A percentile compares a stretch with the other conserved stretches of the same genome.
phyloP scores from a whole-genome alignment of 805 yeast genomes.

The Ogataea populi-albae region DNA sequence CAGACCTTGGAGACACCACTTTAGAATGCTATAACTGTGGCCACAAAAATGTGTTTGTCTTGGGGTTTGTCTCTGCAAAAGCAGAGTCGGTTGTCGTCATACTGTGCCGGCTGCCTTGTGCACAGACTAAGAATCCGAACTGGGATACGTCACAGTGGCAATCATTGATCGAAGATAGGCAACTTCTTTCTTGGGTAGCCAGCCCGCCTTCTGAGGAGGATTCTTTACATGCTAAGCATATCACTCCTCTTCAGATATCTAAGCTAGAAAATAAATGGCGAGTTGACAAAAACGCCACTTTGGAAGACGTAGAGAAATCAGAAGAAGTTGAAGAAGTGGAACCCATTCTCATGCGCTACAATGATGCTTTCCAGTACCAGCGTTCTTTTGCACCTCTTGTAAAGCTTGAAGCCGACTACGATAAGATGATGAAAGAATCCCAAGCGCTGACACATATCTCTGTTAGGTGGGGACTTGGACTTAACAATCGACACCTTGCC shows the following conservation, averaged over 20 bases:
- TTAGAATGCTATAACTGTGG: slow-evolving; percentile 93
- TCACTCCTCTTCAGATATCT: slow-evolving; percentile 62
- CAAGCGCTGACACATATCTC: slow-evolving; percentile 71
- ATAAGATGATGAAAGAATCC: slow-evolving; percentile 68
- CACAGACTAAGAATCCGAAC: slow-evolving; percentile 66
- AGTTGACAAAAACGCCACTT: slow-evolving; percentile 63
- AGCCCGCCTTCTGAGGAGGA: slow-evolving; percentile 66
- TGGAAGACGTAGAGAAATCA: slow-evolving; percentile 58
- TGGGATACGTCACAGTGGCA: slow-evolving; percentile 94
- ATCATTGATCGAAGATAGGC: slow-evolving; percentile 75
- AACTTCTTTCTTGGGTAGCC: slow-evolving; percentile 80
- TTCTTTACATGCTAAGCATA: slow-evolving; percentile 48
- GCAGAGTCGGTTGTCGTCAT: slow-evolving; percentile 83
- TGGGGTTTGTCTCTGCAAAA: slow-evolving; percentile 87
- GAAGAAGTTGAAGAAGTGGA: slow-evolving; percentile 57
- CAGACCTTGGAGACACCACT: slow-evolving; percentile 82
- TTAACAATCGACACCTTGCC: slow-evolving; percentile 63
- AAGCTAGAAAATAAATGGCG: slow-evolving; percentile 83
- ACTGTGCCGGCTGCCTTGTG: slow-evolving; percentile 85
- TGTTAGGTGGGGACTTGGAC: slow-evolving; percentile 70
- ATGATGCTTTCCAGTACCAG: slow-evolving; percentile 83
- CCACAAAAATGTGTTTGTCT: slow-evolving; percentile 67
- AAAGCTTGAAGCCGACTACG: slow-evolving; percentile 77
- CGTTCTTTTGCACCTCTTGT: slow-evolving; percentile 81
- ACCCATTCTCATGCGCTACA: slow-evolving; percentile 73